Evolutionary conservation across 306 rosid species (phyloP).

Genomic region (Vachellia pachyceras): DNA sequence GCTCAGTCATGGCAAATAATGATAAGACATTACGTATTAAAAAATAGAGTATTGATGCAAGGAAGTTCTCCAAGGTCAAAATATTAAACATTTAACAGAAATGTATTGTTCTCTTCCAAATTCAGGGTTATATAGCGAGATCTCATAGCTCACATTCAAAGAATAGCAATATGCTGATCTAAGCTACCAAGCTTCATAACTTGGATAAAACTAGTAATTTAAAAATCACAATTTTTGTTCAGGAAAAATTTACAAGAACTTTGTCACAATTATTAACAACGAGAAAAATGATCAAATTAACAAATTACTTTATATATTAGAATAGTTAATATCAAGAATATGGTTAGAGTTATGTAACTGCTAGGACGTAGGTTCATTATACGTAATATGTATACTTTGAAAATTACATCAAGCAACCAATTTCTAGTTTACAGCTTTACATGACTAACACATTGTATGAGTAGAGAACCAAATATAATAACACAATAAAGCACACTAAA

Average conservation of each 20-base stretch:
- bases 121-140: constrained; percentile 15
- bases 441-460: not conserved
- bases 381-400: not conserved
- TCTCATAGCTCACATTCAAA: not conserved
- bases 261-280: not conserved
- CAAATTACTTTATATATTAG: not conserved
- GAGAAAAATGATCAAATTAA: constrained; percentile 5
- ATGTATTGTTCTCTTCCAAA: not conserved
- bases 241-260: not conserved
- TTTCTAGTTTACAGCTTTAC: not conserved
- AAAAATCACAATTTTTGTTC: not conserved
- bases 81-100: not conserved
- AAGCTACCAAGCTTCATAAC: not conserved
- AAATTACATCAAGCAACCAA: not conserved
- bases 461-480: too few species aligned
- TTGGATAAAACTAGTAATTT: not conserved
- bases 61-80: not conserved
- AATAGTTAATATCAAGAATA: not conserved
- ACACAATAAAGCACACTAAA: not conserved
- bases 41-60: constrained; percentile 1
- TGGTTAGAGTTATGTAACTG: not conserved
- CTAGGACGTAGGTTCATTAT: not conserved
- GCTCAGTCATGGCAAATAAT: constrained; percentile 1
- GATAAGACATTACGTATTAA: not conserved
- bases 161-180: not conserved